phyloP scores from a whole-genome alignment of 805 yeast species.

The Naumovozyma castellii region DNA sequence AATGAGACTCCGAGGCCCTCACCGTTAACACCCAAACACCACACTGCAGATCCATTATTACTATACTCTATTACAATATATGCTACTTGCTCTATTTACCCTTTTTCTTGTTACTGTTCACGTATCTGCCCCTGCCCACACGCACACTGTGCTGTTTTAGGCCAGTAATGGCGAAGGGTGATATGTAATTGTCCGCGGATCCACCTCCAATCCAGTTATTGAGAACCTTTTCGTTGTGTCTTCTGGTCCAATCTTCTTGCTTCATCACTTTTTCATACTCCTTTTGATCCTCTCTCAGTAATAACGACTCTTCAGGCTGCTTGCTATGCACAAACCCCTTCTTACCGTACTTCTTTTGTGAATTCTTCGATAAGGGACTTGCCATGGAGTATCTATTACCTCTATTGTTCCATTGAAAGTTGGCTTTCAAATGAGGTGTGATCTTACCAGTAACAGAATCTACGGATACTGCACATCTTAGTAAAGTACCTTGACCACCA shows the following conservation, averaged over 20 bases:
- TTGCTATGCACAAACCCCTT: constrained; percentile 72
- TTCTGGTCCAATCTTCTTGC: constrained; percentile 77
- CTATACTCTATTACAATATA: neutral
- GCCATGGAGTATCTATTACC: constrained; percentile 79
- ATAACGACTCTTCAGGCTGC: constrained; percentile 31
- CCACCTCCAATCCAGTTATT: constrained; percentile 88
- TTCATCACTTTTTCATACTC: constrained; percentile 85
- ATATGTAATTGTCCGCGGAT: constrained; percentile 68
- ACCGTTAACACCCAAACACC: no score
- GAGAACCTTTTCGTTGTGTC: constrained; percentile 75
- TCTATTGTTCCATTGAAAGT: constrained; percentile 87
- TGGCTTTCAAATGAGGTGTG: constrained; percentile 79
- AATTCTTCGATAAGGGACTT: constrained; percentile 75
- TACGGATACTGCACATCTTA: constrained; percentile 85
- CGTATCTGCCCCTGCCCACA: constrained; percentile 79
- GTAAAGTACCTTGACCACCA: constrained; percentile 77
- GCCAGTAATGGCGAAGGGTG: constrained; percentile 76
- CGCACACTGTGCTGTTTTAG: constrained; percentile 55
- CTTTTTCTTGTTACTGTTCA: constrained; percentile 50
- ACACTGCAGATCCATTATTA: neutral
- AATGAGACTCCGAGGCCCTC: no score
- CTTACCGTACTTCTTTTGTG: constrained; percentile 63
- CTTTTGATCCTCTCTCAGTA: constrained; percentile 86
- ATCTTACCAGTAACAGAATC: constrained; percentile 70
- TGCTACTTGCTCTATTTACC: neutral